These are phyloP conservation scores for Sphaceloma murrayae DNA, from an alignment of 2,329 filamentous ascomycete species.

Conservation along the genomic window DNA sequence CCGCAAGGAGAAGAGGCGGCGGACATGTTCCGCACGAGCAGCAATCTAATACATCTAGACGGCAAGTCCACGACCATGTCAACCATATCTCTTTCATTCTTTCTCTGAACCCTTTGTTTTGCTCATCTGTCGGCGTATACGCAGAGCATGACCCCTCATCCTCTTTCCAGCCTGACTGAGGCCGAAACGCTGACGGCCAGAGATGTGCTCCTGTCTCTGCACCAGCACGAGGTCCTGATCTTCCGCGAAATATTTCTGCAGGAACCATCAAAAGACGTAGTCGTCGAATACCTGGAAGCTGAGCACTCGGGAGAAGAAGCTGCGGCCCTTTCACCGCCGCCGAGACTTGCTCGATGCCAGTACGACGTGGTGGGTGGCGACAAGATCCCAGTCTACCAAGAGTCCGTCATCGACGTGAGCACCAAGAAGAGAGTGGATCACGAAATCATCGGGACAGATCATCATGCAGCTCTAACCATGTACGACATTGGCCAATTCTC, in stretches of 20 bases:
- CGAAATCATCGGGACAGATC: constrained; percentile 25
- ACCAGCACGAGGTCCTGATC: constrained; percentile 22
- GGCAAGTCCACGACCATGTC: not conserved
- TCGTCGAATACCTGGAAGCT: constrained; percentile 27
- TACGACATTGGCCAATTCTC: too few relatives aligned
- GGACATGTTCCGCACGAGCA: constrained; percentile 4
- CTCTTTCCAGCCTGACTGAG: not conserved
- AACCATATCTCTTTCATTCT: too few relatives aligned
- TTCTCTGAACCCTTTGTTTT: too few relatives aligned
- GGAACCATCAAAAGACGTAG: constrained; percentile 29
- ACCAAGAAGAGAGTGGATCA: constrained; percentile 23
- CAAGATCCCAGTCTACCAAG: constrained; percentile 45
- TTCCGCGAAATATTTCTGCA: constrained; percentile 27
- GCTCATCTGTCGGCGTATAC: too few relatives aligned
- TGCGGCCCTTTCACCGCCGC: constrained; percentile 22
- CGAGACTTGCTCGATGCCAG: constrained; percentile 43
- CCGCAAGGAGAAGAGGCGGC: not conserved
- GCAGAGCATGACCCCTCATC: constrained; percentile 6
- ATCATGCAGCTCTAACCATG: constrained; percentile 24
- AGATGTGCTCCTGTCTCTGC: constrained; percentile 16
- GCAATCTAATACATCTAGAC: not conserved
- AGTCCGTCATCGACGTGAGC: constrained; percentile 37
- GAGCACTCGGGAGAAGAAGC: constrained; percentile 23
- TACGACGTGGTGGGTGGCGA: constrained; percentile 48
- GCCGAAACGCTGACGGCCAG: not conserved